Evolutionary conservation across 192 early-diverging fungal species (phyloP).

Genomic region (Podila minutissima): DNA sequence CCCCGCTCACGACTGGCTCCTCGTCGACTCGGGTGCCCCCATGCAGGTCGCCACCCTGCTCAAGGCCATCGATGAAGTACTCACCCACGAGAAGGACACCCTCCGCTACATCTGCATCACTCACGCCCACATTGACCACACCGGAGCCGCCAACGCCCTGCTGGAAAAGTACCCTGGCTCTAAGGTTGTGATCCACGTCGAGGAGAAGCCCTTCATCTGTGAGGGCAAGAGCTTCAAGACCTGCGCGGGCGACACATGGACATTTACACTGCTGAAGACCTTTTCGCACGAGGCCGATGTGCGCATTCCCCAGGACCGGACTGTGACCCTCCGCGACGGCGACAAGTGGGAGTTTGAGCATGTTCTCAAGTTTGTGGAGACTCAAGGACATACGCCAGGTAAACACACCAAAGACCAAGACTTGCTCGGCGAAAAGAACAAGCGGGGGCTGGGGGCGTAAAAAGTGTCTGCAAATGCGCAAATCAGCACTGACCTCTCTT

Average conservation of each 20-base stretch:
- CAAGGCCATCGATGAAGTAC: conserved; percentile 32
- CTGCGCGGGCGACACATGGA: conserved; percentile 28
- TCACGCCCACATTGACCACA: conserved; percentile 52
- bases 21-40: conserved; percentile 44
- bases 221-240: conserved; percentile 28
- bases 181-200: conserved; percentile 42
- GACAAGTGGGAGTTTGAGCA: conserved; percentile 52
- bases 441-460: no score
- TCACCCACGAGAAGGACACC: conserved; percentile 32
- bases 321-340: conserved; percentile 29
- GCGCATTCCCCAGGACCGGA: conserved; percentile 20
- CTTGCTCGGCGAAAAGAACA: no score
- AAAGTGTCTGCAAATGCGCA: no score
- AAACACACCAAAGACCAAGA: no score
- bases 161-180: conserved; percentile 40
- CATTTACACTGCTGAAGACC: conserved; percentile 31
- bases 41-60: conserved; percentile 26
- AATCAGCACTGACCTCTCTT: no score
- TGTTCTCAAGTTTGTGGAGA: conserved; percentile 46
- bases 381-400: conserved; percentile 49
- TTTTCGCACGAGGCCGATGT: conserved; percentile 45
- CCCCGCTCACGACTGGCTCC: conserved; percentile 29
- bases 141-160: conserved; percentile 30
- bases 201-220: conserved; percentile 45
- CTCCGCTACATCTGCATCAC: conserved; percentile 52